Evolutionary conservation across 2,329 filamentous ascomycete species (phyloP), one percentile per base, ranked within the genome.

Genomic region (Fusarium concolor): DNA sequence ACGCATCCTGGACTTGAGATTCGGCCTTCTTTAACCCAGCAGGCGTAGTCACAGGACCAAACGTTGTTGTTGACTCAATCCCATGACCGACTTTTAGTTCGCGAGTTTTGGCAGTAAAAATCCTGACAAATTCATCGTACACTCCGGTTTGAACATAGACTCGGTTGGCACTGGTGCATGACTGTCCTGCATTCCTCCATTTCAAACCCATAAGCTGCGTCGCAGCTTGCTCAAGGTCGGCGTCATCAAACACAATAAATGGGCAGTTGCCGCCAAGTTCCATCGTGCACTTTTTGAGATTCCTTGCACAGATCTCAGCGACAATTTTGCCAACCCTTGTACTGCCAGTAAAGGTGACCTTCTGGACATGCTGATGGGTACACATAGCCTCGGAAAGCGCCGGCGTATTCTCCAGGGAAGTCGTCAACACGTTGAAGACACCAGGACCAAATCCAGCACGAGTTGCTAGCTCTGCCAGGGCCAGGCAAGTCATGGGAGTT

Each of bases 311-410:
- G 3, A 84, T 82, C 3, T 81, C 77, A 1, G 89, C 86, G 46
- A 92, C 83, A 62, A 89, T 89, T 43, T 87, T 86, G 4, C 92
- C 92, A 0, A 93, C 87, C 0, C 81, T 79, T 0, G 91, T 92
- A 70, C 87, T 89, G 17, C 92, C 92, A 0, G 92, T 95, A 71
- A 94, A 95, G 62, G 90, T 91, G 57, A 95, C 83, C 75, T 94
- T 94, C 57, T 80, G 81, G 2, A 85, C 79, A 1, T 35, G 31
- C 11, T 11, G 76, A 60, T 1, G 78, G 78, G 57, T 85, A 80
- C 35, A 65, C 81, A 84, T 3, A 85, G 78, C 6, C 79, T 78
- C 72, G 83, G 44, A 46, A 4, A 46, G 18, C 80, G 10, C 79
- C 79, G 83, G 82, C 0, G 83, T 85, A 49, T 81, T 80, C 0